A percentile compares a stretch with the other conserved stretches of the same genome.
phyloP scores from a whole-genome alignment of 352 stramenopile genomes.

The Blastocystis sp. region DNA sequence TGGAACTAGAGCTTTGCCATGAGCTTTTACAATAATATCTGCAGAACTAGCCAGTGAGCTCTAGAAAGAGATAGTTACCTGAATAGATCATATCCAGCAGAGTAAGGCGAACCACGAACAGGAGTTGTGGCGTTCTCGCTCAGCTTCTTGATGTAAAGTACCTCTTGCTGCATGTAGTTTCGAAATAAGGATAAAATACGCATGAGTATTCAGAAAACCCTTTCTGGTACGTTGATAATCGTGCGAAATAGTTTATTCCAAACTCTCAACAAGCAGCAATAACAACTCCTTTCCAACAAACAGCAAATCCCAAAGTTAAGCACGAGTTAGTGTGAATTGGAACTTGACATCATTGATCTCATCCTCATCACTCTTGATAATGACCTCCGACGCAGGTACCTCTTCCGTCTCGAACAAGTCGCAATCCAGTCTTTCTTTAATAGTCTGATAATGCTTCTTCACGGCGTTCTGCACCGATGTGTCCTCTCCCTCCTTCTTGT shows the following conservation, averaged over 20 bases:
- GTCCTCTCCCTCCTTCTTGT: slow-evolving; percentile 71
- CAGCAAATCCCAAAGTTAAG: not conserved
- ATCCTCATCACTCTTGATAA: slow-evolving; percentile 28
- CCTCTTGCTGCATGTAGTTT: slow-evolving; percentile 47
- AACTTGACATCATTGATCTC: slow-evolving; percentile 48
- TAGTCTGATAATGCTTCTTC: slow-evolving; percentile 54
- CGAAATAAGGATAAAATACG: not conserved
- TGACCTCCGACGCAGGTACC: not conserved
- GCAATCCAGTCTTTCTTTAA: slow-evolving; percentile 50
- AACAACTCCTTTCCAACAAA: not conserved
- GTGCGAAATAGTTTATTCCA: not conserved
- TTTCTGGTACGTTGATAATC: not conserved
- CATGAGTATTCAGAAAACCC: not conserved
- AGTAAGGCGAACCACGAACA: slow-evolving; percentile 71
- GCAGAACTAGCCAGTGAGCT: slow-evolving; percentile 68
- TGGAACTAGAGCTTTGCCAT: slow-evolving; percentile 85
- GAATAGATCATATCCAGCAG: slow-evolving; percentile 76
- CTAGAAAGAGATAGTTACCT: slow-evolving; percentile 20
- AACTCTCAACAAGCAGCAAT: not conserved
- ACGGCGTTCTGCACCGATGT: slow-evolving; percentile 68
- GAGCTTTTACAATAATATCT: slow-evolving; percentile 78
- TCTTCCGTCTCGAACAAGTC: not conserved
- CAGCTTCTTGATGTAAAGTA: slow-evolving; percentile 76
- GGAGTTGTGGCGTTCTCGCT: slow-evolving; percentile 75
- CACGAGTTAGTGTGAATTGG: slow-evolving; percentile 7